phyloP scores from a whole-genome alignment of 768 basidiomycete species.

The Phlebiopsis flavidoalba region DNA sequence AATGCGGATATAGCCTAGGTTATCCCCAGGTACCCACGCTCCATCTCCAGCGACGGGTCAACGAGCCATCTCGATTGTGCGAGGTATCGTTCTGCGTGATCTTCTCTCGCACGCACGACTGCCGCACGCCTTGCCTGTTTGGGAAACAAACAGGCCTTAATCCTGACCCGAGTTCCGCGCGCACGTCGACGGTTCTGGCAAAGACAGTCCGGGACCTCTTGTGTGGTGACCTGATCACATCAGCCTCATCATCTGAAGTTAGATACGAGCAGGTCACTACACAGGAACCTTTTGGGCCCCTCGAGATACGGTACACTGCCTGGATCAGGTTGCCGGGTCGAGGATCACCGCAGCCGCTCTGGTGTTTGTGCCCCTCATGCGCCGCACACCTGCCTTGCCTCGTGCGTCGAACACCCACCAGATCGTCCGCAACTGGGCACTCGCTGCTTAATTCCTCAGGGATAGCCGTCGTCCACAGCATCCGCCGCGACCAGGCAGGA shows the following conservation, averaged over 20 bases:
- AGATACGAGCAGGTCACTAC: background rate
- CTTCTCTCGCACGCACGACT: background rate
- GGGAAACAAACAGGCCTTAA: constrained; percentile 8
- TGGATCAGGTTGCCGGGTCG: constrained; percentile 2
- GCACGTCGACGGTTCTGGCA: background rate
- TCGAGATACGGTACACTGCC: background rate
- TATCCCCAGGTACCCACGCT: constrained; percentile 7
- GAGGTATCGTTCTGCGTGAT: background rate
- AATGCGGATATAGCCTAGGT: constrained; percentile 7
- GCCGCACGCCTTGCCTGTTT: constrained; percentile 1
- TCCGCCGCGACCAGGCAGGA: background rate
- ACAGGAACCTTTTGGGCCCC: background rate
- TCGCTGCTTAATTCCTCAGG: background rate
- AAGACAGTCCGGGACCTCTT: background rate
- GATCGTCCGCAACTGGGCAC: background rate
- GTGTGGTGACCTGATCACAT: background rate
- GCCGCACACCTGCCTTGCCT: background rate
- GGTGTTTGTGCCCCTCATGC: background rate
- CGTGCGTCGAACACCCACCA: background rate
- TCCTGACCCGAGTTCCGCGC: constrained; percentile 2
- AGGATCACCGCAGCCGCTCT: background rate
- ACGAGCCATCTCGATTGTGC: constrained; percentile 2
- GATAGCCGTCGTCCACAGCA: background rate
- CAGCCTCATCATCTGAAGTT: background rate
- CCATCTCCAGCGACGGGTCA: background rate